These are phyloP conservation scores for Kazachstania viticola DNA, from an alignment of 805 yeast genomes.

Conservation along the genomic window DNA sequence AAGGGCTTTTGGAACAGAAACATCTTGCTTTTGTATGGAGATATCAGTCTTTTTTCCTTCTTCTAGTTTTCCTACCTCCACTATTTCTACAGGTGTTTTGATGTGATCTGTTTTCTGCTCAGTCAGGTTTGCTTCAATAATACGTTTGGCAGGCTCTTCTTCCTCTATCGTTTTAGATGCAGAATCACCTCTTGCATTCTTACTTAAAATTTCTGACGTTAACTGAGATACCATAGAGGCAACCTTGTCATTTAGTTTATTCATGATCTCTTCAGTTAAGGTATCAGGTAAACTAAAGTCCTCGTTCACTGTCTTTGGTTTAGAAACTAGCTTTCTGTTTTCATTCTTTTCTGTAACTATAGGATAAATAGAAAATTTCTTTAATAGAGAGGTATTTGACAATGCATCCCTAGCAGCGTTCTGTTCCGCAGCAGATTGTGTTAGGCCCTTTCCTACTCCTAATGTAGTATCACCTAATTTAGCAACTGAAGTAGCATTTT, in stretches of 20 bases:
- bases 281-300: not conserved
- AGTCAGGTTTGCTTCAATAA: too few species aligned
- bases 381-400: slow-evolving; percentile 38
- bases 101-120: too few species aligned
- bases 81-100: too few species aligned
- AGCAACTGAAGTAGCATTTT: slow-evolving; percentile 44
- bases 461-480: slow-evolving; percentile 40
- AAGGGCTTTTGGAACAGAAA: too few species aligned
- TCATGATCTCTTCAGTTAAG: slow-evolving; percentile 1
- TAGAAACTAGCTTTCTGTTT: too few species aligned
- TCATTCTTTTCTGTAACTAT: not conserved
- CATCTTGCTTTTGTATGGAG: too few species aligned
- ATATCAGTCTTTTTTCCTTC: too few species aligned
- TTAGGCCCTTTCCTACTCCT: slow-evolving; percentile 48
- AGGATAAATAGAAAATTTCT: slow-evolving; percentile 31
- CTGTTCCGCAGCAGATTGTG: slow-evolving; percentile 54
- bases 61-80: too few species aligned
- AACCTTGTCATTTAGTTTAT: not conserved
- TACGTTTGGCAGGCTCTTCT: too few species aligned
- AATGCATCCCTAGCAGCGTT: slow-evolving; percentile 72
- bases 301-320: not conserved
- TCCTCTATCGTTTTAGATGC: not conserved
- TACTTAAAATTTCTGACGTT: slow-evolving; percentile 1
- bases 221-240: slow-evolving; percentile 1
- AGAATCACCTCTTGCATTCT: not conserved